phyloP scores from a whole-genome alignment of 345 rosid genomes.

The Brassica incana region DNA sequence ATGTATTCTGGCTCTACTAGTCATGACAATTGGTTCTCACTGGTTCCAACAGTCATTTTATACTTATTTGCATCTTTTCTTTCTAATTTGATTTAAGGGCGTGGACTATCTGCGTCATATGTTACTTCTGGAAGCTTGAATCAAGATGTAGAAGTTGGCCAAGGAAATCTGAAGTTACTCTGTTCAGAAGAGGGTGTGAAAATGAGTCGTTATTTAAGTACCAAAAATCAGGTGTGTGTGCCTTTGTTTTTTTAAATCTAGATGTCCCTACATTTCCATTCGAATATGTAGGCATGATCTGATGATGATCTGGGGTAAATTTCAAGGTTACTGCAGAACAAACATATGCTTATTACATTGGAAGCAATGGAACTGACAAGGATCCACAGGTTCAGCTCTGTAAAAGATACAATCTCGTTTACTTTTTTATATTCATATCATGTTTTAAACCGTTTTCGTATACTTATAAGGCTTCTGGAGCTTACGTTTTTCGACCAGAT shows the following conservation, averaged over 20 bases:
- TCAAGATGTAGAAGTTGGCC: constrained; percentile 65
- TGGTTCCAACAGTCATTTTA: constrained; percentile 1
- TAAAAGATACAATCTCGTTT: constrained; percentile 7
- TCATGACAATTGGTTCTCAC: constrained; percentile 9
- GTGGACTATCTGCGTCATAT: constrained; percentile 50
- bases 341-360: constrained; percentile 77
- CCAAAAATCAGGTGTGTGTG: constrained; percentile 58
- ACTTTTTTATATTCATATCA: constrained; percentile 5
- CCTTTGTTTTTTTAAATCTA: not conserved
- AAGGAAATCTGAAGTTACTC: constrained; percentile 70
- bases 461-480: constrained; percentile 82
- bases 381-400: constrained; percentile 76
- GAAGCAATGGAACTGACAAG: constrained; percentile 82
- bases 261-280: constrained; percentile 8
- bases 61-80: constrained; percentile 21
- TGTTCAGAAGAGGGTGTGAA: constrained; percentile 60
- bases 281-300: constrained; percentile 10
- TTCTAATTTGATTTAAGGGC: constrained; percentile 40
- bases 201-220: constrained; percentile 56
- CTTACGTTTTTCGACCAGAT: constrained; percentile 94
- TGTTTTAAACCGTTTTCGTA: not conserved
- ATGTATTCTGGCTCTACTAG: constrained; percentile 14
- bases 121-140: constrained; percentile 46
- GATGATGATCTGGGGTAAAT: constrained; percentile 39
- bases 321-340: constrained; percentile 57